Base-by-base conservation (phyloP, 2,329 filamentous ascomycete genomes). In the Esteya vermicola region DNA sequence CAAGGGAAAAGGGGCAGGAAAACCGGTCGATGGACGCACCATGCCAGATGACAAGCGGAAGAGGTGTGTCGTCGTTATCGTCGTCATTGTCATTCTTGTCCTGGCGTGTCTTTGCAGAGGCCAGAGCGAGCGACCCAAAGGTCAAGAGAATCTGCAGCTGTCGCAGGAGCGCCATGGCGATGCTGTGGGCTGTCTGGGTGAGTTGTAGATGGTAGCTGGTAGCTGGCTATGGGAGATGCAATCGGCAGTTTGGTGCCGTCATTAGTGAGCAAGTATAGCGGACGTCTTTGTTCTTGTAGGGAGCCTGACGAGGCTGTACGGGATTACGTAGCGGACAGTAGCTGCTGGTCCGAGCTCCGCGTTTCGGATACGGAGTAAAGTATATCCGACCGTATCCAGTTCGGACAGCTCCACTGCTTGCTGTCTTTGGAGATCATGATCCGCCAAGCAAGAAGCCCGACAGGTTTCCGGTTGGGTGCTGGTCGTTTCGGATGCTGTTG, bases 1-100 rank as follows among this genome's bases (percentile, higher is more conserved):
- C 7, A 19, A 26, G 8, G 19, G 18, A 13, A 21, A 19, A 14
- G 25, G 6, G 9, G n/a, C 13, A 27, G 12, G 33, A n/a, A n/a
- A n/a, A 20, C 27, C 18, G 20, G 16, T 31, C 3, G 16, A 18
- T 14, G 21, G 21, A 34, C 54, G 36, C 47, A 61, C 58, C 91
- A 59, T 98, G 91, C 91, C 91, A 98, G 62, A 98, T 83, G 44
- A 98, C 72, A 27, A 98, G 69, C 1, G 91, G 91, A 23, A 95
- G 72, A 4, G 84, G 85, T n/a, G 72, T 77, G 49, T 77, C 72
- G 53, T 68, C 58, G 36, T 63, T 51, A 31, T 66, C 58, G 22
- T 61, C 59, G 47, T 58, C 47, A 14, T 41, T 32, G 22, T 23
- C 34, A 9, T 36, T 35, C 10, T 23, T 21, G 12, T 16, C 14